These are phyloP conservation scores for Phytophthora cryptogea DNA, from an alignment of 352 stramenopile genomes.

Conservation along the genomic window DNA sequence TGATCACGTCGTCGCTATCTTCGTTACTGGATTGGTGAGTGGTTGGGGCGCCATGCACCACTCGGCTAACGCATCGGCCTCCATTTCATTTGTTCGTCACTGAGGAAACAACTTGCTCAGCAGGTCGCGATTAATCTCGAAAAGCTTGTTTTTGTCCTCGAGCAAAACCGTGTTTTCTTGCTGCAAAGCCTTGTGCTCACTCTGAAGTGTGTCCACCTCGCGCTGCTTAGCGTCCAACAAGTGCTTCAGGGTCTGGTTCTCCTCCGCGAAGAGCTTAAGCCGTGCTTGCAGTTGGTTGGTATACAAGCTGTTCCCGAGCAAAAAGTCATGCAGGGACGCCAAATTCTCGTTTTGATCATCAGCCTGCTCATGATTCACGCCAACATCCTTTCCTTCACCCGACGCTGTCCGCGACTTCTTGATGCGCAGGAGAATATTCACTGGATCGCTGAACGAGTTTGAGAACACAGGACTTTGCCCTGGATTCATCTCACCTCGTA, in stretches of 20 bases:
- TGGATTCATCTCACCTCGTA: conserved; percentile 26
- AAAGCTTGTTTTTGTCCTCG: conserved; percentile 81
- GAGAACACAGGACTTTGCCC: conserved; percentile 39
- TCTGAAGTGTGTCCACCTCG: conserved; percentile 55
- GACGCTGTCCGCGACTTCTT: conserved; percentile 66
- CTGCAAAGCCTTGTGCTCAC: conserved; percentile 64
- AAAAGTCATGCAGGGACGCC: conserved; percentile 70
- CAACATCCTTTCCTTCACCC: conserved; percentile 33
- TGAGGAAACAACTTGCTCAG: conserved; percentile 71
- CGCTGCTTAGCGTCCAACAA: conserved; percentile 56
- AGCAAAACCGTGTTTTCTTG: conserved; percentile 70
- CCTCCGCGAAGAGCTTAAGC: conserved; percentile 64
- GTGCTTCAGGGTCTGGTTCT: conserved; percentile 63
- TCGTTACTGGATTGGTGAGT: conserved; percentile 19
- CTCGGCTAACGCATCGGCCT: conserved; percentile 4
- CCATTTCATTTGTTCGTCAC: conserved; percentile 25
- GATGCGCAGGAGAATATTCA: conserved; percentile 78
- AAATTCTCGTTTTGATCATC: conserved; percentile 56
- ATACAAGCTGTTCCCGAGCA: conserved; percentile 69
- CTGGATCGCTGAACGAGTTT: conserved; percentile 72
- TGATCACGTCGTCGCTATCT: conserved; percentile 25
- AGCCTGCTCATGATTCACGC: conserved; percentile 36
- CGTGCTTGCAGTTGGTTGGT: conserved; percentile 79
- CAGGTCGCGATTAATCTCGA: conserved; percentile 77
- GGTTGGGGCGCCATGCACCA: neutral